These are phyloP conservation scores for Plantago major DNA, from an alignment of 257 asterid genomes.

Conservation along the genomic window DNA sequence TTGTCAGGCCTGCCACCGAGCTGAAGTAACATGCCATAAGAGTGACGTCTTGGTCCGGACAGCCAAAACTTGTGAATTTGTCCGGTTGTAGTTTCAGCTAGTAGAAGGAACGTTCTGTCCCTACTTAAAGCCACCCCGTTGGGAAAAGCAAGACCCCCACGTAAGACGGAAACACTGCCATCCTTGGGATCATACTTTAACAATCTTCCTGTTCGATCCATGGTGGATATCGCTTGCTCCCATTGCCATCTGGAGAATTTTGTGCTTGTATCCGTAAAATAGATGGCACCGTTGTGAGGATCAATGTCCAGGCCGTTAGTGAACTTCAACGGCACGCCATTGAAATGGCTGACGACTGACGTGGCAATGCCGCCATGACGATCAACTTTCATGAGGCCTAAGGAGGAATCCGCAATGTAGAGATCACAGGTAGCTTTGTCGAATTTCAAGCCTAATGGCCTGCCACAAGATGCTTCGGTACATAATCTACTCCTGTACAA, in stretches of 20 bases:
- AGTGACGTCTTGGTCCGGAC: conserved; percentile 51
- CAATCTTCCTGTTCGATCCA: conserved; percentile 45
- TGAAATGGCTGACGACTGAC: background rate
- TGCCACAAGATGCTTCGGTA: too few species aligned
- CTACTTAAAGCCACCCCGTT: conserved; percentile 73
- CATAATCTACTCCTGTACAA: too few species aligned
- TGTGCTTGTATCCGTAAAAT: conserved; percentile 3
- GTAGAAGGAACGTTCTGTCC: conserved; percentile 40
- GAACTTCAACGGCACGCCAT: background rate
- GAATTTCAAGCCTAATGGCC: too few species aligned
- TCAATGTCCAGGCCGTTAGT: conserved; percentile 6
- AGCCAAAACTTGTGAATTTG: conserved; percentile 50
- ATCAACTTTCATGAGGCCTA: conserved; percentile 65
- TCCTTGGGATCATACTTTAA: conserved; percentile 48
- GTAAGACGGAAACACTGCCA: conserved; percentile 42
- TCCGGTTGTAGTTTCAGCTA: conserved; percentile 39
- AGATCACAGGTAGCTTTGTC: too few species aligned
- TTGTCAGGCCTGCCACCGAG: conserved; percentile 71
- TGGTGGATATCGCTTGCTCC: too few species aligned
- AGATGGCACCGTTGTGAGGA: background rate
- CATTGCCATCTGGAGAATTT: too few species aligned
- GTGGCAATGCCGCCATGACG: conserved; percentile 31
- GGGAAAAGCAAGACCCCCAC: conserved; percentile 52
- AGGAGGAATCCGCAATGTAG: background rate
- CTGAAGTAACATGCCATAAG: conserved; percentile 35